Conservation (phyloP, 2,329 filamentous ascomycete species). For the Harringtonia aguacate region DNA sequence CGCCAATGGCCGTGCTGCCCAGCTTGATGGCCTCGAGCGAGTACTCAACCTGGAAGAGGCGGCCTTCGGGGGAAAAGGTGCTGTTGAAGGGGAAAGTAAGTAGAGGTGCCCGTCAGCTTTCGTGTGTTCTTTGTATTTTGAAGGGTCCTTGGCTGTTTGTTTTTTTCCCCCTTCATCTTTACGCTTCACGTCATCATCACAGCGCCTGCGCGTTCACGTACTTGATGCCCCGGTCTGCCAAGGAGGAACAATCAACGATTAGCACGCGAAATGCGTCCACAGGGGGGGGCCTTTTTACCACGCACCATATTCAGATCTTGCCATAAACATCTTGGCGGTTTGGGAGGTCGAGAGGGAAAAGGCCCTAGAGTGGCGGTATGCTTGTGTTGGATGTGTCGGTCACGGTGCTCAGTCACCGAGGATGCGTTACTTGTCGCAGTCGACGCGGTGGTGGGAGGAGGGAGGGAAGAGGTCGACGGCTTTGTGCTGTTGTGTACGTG, state of each 20-base stretch:
- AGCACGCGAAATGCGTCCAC: too few relatives aligned
- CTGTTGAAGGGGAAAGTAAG: too few relatives aligned
- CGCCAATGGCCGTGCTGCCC: constrained; percentile 94
- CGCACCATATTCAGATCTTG: constrained; percentile 98
- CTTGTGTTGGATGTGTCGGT: background rate
- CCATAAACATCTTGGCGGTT: constrained; percentile 90
- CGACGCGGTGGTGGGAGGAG: background rate
- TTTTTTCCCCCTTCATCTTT: too few relatives aligned
- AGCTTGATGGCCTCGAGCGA: constrained; percentile 99
- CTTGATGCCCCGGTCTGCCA: constrained; percentile 13
- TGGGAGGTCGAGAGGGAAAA: constrained; percentile 9
- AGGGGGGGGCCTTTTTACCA: too few relatives aligned
- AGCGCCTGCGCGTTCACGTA: constrained; percentile 25
- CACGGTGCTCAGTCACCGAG: too few relatives aligned
- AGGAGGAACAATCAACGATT: constrained; percentile 18
- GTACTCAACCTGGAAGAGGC: constrained; percentile 99
- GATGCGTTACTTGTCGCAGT: too few relatives aligned
- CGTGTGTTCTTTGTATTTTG: too few relatives aligned
- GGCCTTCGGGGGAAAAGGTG: constrained; percentile 99
- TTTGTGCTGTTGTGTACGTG: too few relatives aligned
- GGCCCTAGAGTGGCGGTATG: constrained; percentile 6
- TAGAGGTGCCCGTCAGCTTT: too few relatives aligned
- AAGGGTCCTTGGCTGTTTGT: constrained; percentile 8
- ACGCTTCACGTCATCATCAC: too few relatives aligned
- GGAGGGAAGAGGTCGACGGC: too few relatives aligned